Base-by-base conservation (phyloP, 805 yeast species). In the Lipomyces yamadae region DNA sequence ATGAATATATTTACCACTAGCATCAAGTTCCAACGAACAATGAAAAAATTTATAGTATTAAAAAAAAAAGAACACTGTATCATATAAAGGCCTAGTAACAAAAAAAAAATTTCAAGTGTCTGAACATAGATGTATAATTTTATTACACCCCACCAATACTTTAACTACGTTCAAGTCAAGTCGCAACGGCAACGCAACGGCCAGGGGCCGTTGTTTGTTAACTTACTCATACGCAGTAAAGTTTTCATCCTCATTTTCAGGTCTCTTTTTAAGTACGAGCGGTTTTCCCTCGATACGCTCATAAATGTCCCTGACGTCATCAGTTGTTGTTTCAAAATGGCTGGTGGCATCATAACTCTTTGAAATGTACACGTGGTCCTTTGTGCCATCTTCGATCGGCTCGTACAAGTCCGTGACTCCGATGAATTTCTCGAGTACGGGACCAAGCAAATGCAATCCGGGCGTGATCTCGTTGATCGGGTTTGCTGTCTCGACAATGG, bases 301-400 rank as follows among this genome's bases (percentile, higher is more conserved):
- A 79, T 95, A 95, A 62, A 95, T 84, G 78, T 94, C 97, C 80
- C 92, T 92, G 73, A 95, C 96, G 78, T 95, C 98, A 77, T 95
- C 98, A 52, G 99, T 95, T 74, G 97, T 90, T 55, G 93, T 82
- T 80, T 95, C 99, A 77, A 95, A 95, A 80, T 95, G 99, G 8
- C 97, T 92, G 8, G 96, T 84, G 0, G 98, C 89, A 77, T 95
- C 99, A 77, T 92, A 95, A 66, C 96, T 90, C 80, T 85, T 90
- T 50, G 98, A 92, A 65, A 95, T 83, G 79, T 80, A 95, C 60
- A 95, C 86, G 65, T 89, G 86, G 77, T 90, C 93, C 68, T 84
- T 81, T 18, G 88, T 81, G 10, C 99, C 99, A 76, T 92, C 96
- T 50, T 85, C 89, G 11, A 81, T 76, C 13, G 99, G 98, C 78